Evolutionary conservation across 345 rosid species (phyloP).

Genomic region (Aquilaria malaccensis): DNA sequence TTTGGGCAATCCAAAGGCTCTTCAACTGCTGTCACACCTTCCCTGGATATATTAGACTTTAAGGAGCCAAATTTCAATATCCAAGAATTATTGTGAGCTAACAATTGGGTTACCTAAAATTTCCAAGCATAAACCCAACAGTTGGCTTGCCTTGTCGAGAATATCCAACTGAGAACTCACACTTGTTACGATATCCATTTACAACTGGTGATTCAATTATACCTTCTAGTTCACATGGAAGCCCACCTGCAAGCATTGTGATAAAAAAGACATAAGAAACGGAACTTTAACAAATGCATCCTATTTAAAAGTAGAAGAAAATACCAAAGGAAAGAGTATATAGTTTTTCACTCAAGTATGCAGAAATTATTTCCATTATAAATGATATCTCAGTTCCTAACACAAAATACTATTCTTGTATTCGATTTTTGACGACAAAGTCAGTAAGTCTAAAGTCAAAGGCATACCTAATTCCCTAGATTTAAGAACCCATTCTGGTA

Average conservation of each 20-base stretch:
- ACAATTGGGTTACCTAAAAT: conserved; percentile 55
- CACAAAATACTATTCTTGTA: no score
- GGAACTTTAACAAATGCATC: not conserved
- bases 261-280: conserved; percentile 1
- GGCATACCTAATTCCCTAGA: conserved; percentile 79
- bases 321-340: not conserved
- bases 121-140: conserved; percentile 91
- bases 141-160: conserved; percentile 75
- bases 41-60: conserved; percentile 37
- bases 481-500: conserved; percentile 81
- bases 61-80: conserved; percentile 15
- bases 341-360: no score
- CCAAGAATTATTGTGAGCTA: conserved; percentile 6
- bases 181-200: conserved; percentile 90
- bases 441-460: conserved; percentile 13
- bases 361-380: no score
- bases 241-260: conserved; percentile 53
- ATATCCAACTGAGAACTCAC: conserved; percentile 87
- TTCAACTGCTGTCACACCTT: conserved; percentile 94
- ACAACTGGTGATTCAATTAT: conserved; percentile 75
- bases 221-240: conserved; percentile 81
- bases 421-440: no score
- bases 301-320: not conserved
- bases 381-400: not conserved
- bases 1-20: conserved; percentile 89